phyloP scores from a whole-genome alignment of 106 monocot species.

The Dactylorhiza incarnata region DNA sequence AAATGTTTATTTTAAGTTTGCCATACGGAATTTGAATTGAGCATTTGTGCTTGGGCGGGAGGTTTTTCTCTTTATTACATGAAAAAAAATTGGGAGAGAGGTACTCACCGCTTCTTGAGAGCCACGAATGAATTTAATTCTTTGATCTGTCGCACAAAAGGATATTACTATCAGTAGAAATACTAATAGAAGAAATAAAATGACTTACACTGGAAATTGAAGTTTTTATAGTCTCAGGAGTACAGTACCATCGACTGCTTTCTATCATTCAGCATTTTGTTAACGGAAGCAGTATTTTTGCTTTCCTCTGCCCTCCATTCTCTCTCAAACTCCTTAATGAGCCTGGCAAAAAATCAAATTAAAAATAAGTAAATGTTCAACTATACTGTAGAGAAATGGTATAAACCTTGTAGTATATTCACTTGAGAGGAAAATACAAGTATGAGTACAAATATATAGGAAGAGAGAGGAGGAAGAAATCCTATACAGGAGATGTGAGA shows the following conservation, averaged over 20 bases:
- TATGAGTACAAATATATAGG: too few relatives aligned
- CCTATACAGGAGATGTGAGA: too few relatives aligned
- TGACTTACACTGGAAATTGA: neutral
- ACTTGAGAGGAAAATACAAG: too few relatives aligned
- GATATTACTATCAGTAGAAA: conserved; percentile 2
- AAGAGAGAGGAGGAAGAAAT: too few relatives aligned
- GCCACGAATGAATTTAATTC: conserved; percentile 79
- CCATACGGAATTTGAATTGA: too few relatives aligned
- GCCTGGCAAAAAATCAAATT: conserved; percentile 17
- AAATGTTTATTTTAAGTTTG: too few relatives aligned
- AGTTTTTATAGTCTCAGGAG: neutral
- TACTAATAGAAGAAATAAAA: neutral
- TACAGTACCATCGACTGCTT: conserved; percentile 66
- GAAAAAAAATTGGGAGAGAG: too few relatives aligned
- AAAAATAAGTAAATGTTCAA: neutral
- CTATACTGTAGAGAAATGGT: neutral
- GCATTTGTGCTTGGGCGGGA: too few relatives aligned
- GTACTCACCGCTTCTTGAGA: conserved; percentile 76
- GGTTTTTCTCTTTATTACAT: too few relatives aligned
- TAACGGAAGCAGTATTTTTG: conserved; percentile 26
- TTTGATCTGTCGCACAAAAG: conserved; percentile 52
- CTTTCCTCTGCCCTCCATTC: conserved; percentile 38
- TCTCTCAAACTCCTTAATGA: conserved; percentile 56
- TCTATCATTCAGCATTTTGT: conserved; percentile 44
- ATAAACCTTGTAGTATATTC: too few relatives aligned